These are phyloP conservation scores for Paspalum notatum DNA, from an alignment of 176 grass and related monocot genomes.

Conservation along the genomic window DNA sequence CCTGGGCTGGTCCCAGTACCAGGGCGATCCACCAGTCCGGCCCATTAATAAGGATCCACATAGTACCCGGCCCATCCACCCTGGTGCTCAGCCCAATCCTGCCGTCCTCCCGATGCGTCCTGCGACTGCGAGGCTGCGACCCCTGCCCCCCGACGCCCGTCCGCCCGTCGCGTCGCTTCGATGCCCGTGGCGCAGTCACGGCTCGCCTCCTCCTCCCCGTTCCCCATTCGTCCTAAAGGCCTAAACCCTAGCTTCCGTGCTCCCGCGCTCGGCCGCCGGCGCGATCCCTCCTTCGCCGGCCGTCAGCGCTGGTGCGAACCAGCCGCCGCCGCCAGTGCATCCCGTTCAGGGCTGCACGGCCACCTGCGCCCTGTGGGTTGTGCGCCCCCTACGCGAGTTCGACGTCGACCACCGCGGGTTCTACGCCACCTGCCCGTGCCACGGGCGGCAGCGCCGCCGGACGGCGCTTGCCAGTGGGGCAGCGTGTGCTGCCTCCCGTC, in stretches of 20 bases:
- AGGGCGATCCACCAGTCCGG: not conserved
- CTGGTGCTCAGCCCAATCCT: constrained; percentile 7
- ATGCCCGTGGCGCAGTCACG: constrained; percentile 14
- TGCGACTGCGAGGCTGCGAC: not conserved
- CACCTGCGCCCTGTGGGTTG: not conserved
- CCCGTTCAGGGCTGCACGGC: constrained; percentile 8
- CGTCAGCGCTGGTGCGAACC: not conserved
- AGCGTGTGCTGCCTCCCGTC: constrained; percentile 4
- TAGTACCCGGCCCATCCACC: not conserved
- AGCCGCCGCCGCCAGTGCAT: not conserved
- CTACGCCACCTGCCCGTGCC: not conserved
- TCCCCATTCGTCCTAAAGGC: constrained; percentile 34
- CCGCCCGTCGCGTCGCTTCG: constrained; percentile 28
- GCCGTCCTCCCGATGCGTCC: constrained; percentile 28
- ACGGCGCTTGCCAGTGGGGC: constrained; percentile 8
- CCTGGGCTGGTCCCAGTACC: not conserved
- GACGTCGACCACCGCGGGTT: not conserved
- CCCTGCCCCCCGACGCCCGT: constrained; percentile 16
- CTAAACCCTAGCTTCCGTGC: constrained; percentile 34
- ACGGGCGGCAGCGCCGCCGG: not conserved
- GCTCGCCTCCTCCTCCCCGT: constrained; percentile 30
- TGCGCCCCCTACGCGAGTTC: not conserved
- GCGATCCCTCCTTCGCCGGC: not conserved
- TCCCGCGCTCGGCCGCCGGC: not conserved
- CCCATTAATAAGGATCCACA: not conserved